phyloP scores from a whole-genome alignment of 2,329 filamentous ascomycete species.

The Pezicula carpinea region DNA sequence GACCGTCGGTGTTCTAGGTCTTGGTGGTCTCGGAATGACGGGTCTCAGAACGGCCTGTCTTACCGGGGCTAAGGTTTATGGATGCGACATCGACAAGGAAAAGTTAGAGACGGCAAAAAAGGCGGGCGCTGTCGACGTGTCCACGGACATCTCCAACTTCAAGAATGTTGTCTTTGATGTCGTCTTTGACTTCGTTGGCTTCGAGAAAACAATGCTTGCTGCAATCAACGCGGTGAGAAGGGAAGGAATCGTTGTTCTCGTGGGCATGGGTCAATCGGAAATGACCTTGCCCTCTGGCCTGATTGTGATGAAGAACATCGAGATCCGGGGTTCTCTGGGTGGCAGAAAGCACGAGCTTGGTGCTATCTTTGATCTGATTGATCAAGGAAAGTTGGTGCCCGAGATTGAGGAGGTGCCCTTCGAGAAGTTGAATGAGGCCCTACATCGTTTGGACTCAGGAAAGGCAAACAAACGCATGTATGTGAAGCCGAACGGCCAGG shows the following conservation, averaged over 20 bases:
- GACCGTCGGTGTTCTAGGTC: slow-evolving; percentile 9
- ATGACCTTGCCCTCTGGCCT: slow-evolving; percentile 2
- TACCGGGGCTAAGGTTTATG: slow-evolving; percentile 10
- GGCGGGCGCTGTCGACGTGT: slow-evolving; percentile 8
- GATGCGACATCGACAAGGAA: slow-evolving; percentile 7
- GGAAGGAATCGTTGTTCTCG: slow-evolving; percentile 5
- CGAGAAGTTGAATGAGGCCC: slow-evolving; percentile 3
- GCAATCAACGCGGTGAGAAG: slow-evolving; percentile 6
- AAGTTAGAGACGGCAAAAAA: slow-evolving; percentile 4
- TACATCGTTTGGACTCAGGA: slow-evolving; percentile 5
- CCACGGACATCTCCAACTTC: slow-evolving; percentile 4
- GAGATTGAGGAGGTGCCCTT: slow-evolving; percentile 10
- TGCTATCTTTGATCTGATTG: slow-evolving; percentile 5
- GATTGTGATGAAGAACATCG: slow-evolving; percentile 4
- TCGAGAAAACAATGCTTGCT: slow-evolving; percentile 3
- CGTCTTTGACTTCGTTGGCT: slow-evolving; percentile 10
- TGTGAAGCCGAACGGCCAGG: slow-evolving; percentile 7
- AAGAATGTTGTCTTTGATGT: slow-evolving; percentile 5
- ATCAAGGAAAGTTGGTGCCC: slow-evolving; percentile 2
- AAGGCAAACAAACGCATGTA: slow-evolving; percentile 6
- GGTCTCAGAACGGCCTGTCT: slow-evolving; percentile 6
- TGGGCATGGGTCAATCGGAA: slow-evolving; percentile 5
- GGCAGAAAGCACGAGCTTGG: slow-evolving; percentile 5
- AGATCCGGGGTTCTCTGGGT: slow-evolving; percentile 8
- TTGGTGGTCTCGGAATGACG: slow-evolving; percentile 9